phyloP scores from a whole-genome alignment of 495 filamentous ascomycete genomes.

The Pseudomonodictys pantanalensis region DNA sequence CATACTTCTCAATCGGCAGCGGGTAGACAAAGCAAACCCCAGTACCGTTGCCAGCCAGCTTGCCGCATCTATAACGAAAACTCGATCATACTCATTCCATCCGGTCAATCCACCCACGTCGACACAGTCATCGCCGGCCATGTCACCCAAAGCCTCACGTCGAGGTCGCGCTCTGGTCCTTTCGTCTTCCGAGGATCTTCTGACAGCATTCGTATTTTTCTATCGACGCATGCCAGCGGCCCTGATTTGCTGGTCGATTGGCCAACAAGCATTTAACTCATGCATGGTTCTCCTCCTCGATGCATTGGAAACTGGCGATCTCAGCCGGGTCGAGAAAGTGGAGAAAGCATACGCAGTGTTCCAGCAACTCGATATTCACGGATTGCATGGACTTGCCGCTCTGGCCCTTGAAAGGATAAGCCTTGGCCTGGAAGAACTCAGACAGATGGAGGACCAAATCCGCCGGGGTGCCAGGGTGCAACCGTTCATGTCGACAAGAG shows the following conservation, averaged over 20 bases:
- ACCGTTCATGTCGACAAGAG: not conserved
- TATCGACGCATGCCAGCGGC: slow-evolving; percentile 43
- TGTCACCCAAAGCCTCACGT: slow-evolving; percentile 19
- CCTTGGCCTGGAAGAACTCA: slow-evolving; percentile 31
- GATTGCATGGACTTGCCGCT: slow-evolving; percentile 46
- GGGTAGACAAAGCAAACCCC: slow-evolving; percentile 32
- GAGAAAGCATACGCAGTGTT: slow-evolving; percentile 46
- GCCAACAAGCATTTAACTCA: slow-evolving; percentile 51
- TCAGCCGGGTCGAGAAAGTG: slow-evolving; percentile 36
- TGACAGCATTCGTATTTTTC: slow-evolving; percentile 49
- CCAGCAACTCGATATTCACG: slow-evolving; percentile 42
- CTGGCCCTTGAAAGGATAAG: slow-evolving; percentile 43
- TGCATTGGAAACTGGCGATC: slow-evolving; percentile 44
- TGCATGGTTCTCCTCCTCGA: slow-evolving; percentile 48
- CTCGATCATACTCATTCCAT: slow-evolving; percentile 1
- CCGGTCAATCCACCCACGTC: slow-evolving; percentile 12
- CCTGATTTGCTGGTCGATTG: slow-evolving; percentile 49
- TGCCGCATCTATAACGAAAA: not conserved
- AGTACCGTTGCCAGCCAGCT: not conserved
- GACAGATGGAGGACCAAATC: not conserved
- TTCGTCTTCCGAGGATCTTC: slow-evolving; percentile 41
- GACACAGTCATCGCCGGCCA: not conserved
- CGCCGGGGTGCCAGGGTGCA: not conserved
- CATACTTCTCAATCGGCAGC: slow-evolving; percentile 49
- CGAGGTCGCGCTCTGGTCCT: slow-evolving; percentile 48